Base-by-base conservation (phyloP, 192 early-diverging fungal genomes). In the Podila epicladia region DNA sequence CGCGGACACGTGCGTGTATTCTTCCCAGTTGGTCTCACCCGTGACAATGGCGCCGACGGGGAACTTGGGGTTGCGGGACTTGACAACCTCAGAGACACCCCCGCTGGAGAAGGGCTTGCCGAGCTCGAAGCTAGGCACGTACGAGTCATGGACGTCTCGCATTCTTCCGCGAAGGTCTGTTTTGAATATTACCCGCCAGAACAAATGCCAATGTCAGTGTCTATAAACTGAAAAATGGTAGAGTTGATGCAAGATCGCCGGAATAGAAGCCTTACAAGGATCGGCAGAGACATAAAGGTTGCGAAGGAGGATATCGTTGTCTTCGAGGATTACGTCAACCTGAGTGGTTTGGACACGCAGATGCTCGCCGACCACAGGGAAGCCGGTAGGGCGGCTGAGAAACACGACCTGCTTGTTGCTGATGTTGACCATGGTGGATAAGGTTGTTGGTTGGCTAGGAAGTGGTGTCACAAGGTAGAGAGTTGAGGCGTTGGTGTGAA, bases 281-380 rank as follows among this genome's bases (percentile, higher is more conserved):
- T 95, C 93, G 13, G 94, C 74, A 9, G 92, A 94, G 24, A 95
- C 67, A 62, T 83, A 90, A 19, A 90, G 84, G 50, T 85, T 86
- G 37, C 92, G 91, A 1, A 94, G 64, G 35, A 94, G 49, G 51
- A 86, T 63, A 19, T 89, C 82, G 22, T 73, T 82, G 5, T 89
- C 83, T n/a, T 77, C 64, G 5, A 91, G 60, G 0, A 82, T 70
- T 49, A 74, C 57, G 26, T 83, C 73, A 15, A 69, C 24, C 5
- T 55, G 20, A 1, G 24, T 51, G 28, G 24, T 72, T 6, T 69
- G n/a, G n/a, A n/a, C n/a, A n/a, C n/a, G n/a, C n/a, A n/a, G n/a
- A n/a, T n/a, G n/a, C n/a, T n/a, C n/a, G n/a, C n/a, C n/a, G n/a
- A n/a, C n/a, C n/a, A n/a, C n/a, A n/a, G n/a, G n/a, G n/a, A n/a